phyloP scores from a whole-genome alignment of 1,284 basidiomycete species.

The Pyrrhoderma noxium region DNA sequence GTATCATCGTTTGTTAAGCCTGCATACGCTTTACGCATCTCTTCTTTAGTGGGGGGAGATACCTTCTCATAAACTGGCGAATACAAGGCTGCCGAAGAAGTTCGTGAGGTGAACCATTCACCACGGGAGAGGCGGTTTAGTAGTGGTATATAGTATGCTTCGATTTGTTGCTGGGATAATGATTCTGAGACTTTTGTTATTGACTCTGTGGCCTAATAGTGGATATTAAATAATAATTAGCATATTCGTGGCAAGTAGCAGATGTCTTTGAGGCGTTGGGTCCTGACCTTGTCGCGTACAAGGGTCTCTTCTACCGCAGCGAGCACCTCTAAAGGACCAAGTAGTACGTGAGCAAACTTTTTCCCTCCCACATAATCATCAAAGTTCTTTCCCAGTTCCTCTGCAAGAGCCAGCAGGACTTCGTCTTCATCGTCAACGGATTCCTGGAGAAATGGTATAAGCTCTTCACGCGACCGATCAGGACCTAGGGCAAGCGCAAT shows the following conservation, averaged over 20 bases:
- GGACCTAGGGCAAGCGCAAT: conserved; percentile 97
- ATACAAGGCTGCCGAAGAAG: conserved; percentile 92
- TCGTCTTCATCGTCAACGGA: conserved; percentile 99
- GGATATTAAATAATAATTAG: conserved; percentile 17
- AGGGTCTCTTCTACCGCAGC: conserved; percentile 98
- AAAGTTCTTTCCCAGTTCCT: conserved; percentile 88
- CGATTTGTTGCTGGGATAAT: conserved; percentile 76
- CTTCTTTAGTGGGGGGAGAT: conserved; percentile 71
- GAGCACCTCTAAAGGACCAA: conserved; percentile 93
- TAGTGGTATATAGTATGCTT: conserved; percentile 90
- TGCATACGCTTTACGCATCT: conserved; percentile 83
- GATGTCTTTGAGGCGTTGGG: too few relatives aligned
- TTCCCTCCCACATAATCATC: conserved; percentile 94
- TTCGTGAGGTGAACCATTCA: conserved; percentile 99
- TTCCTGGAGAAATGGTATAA: conserved; percentile 96
- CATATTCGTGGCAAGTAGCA: not conserved
- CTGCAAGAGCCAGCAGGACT: conserved; percentile 91
- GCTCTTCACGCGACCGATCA: conserved; percentile 91
- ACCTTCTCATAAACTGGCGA: conserved; percentile 87
- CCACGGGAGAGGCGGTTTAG: conserved; percentile 85
- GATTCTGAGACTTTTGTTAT: conserved; percentile 87
- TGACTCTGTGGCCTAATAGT: conserved; percentile 87
- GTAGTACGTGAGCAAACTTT: conserved; percentile 81
- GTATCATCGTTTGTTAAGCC: conserved; percentile 91
- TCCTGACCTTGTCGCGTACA: conserved; percentile 87